Evolutionary conservation across 768 basidiomycete genomes (phyloP).

Genomic region (Rubroboletus satanas): DNA sequence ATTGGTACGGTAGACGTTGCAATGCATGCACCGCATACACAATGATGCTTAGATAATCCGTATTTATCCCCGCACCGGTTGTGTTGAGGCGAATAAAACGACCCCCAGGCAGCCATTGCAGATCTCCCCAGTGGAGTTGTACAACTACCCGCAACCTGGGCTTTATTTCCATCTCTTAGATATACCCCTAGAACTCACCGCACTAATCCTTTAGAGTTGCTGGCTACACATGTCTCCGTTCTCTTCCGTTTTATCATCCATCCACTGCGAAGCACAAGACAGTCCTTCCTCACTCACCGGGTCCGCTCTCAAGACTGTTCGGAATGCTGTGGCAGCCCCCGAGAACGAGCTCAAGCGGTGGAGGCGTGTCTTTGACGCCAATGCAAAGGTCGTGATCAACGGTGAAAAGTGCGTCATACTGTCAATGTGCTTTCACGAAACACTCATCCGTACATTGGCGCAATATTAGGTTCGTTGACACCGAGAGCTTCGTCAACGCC

Average conservation of each 20-base stretch:
- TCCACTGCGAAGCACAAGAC: constrained; percentile 50
- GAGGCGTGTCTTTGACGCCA: constrained; percentile 81
- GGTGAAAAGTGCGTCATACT: constrained; percentile 70
- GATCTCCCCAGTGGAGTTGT: constrained; percentile 15
- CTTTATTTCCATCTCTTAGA: constrained; percentile 21
- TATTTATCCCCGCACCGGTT: constrained; percentile 31
- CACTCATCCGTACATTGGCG: constrained; percentile 1
- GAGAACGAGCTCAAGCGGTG: constrained; percentile 87
- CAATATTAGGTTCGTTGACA: constrained; percentile 70
- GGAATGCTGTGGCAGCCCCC: constrained; percentile 63
- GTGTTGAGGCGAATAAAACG: constrained; percentile 2
- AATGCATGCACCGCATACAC: constrained; percentile 12
- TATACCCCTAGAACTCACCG: constrained; percentile 35
- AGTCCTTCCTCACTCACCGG: constrained; percentile 42
- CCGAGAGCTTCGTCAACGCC: constrained; percentile 89
- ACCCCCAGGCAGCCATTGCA: constrained; percentile 1
- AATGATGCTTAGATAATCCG: constrained; percentile 28
- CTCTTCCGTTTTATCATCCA: constrained; percentile 45
- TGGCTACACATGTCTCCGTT: constrained; percentile 34
- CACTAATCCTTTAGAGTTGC: constrained; percentile 29
- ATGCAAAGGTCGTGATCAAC: constrained; percentile 66
- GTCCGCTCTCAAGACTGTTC: constrained; percentile 60
- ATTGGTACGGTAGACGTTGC: neutral
- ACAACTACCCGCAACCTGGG: constrained; percentile 13
- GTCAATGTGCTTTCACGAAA: constrained; percentile 19